phyloP scores from a whole-genome alignment of 371 early-diverging fungal genomes.

The Mucor ambiguus region DNA sequence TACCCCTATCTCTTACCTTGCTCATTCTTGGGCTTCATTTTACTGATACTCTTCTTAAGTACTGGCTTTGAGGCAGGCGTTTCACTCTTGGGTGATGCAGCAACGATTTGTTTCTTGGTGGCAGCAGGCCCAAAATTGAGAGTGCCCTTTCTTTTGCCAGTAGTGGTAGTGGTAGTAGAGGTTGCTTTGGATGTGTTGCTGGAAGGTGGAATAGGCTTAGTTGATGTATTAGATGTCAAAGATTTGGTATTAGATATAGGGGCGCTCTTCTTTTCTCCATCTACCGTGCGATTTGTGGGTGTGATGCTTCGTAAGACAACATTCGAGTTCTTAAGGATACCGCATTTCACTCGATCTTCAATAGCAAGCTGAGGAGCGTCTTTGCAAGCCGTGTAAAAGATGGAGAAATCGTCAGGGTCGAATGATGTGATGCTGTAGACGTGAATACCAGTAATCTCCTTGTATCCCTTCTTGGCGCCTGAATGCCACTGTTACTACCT shows the following conservation, averaged over 20 bases:
- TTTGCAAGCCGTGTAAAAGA: conserved; percentile 13
- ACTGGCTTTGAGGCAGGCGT: neutral
- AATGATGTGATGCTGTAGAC: conserved; percentile 17
- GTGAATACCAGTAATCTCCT: conserved; percentile 12
- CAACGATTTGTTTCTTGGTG: conserved; percentile 8
- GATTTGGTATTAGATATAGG: neutral
- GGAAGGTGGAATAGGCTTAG: neutral
- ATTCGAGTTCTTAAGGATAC: conserved; percentile 7
- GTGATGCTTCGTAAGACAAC: neutral
- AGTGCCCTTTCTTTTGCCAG: conserved; percentile 14
- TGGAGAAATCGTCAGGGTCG: conserved; percentile 11
- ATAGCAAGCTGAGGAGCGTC: conserved; percentile 9
- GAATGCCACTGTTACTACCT: neutral
- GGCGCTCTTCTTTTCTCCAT: neutral
- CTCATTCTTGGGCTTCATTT: neutral
- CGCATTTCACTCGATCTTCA: conserved; percentile 18
- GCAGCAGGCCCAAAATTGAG: conserved; percentile 6
- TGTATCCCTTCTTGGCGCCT: conserved; percentile 15
- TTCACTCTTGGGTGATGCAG: neutral
- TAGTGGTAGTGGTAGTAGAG: neutral
- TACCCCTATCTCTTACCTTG: neutral
- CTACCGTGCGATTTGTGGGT: neutral
- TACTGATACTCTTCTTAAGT: neutral
- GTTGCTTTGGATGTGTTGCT: neutral
- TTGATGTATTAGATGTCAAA: neutral